Percentiles rank a stretch among this genome's conserved stretches.
Evolutionary conservation across 176 grass and related monocot species (phyloP).

Genomic region (Avena insularis): DNA sequence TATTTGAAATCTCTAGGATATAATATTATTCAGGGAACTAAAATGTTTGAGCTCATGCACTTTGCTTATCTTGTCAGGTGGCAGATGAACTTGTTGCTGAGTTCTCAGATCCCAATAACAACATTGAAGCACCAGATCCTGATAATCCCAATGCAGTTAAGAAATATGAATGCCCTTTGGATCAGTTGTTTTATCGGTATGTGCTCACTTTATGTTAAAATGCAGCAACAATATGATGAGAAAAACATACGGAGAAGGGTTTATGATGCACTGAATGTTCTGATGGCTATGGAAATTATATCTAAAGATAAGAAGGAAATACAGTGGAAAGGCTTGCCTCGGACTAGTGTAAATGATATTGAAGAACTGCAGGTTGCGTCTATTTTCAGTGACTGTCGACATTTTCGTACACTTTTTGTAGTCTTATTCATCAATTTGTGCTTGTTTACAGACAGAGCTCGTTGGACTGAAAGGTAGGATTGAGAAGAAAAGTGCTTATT

Average conservation of each 20-base stretch:
- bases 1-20: neutral
- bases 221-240: slow-evolving; percentile 99
- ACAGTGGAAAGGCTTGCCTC: slow-evolving; percentile 99
- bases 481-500: slow-evolving; percentile 92
- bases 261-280: slow-evolving; percentile 94
- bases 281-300: slow-evolving; percentile 99
- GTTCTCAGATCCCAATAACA: slow-evolving; percentile 71
- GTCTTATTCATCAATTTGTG: slow-evolving; percentile 20
- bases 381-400: neutral
- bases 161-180: slow-evolving; percentile 29
- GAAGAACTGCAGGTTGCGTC: slow-evolving; percentile 83
- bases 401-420: slow-evolving; percentile 33
- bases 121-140: slow-evolving; percentile 71
- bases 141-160: slow-evolving; percentile 54
- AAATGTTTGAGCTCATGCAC: slow-evolving; percentile 3
- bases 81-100: slow-evolving; percentile 96
- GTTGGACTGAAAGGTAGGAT: slow-evolving; percentile 72
- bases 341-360: slow-evolving; percentile 86
- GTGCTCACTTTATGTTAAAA: slow-evolving; percentile 46
- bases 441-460: slow-evolving; percentile 63
- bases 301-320: slow-evolving; percentile 99
- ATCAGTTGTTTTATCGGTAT: slow-evolving; percentile 24
- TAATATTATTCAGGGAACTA: neutral
- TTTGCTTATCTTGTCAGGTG: slow-evolving; percentile 57
- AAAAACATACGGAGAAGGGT: slow-evolving; percentile 99